Percentiles rank a stretch among this genome's conserved stretches.
phyloP scores from a whole-genome alignment of 2,329 filamentous ascomycete genomes.

The Fusarium multiceps region DNA sequence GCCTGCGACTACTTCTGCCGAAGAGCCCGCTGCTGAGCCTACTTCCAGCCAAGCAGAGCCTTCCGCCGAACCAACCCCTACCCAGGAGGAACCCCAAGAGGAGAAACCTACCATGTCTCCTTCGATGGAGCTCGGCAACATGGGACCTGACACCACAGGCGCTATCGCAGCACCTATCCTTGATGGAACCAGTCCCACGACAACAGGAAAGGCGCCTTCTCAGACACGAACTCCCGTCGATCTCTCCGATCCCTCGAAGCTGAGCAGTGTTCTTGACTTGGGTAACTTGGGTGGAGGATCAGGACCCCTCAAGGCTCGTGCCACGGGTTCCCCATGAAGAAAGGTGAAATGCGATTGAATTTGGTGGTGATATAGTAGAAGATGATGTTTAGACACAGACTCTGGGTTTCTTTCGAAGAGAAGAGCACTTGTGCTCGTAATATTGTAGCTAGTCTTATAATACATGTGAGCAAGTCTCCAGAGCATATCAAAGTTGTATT shows the following conservation, averaged over 20 bases:
- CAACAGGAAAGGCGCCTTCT: conserved; percentile 31
- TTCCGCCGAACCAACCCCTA: conserved; percentile 1
- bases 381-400: conserved; percentile 9
- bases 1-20: neutral
- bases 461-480: conserved; percentile 41
- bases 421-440: conserved; percentile 29
- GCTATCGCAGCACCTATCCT: conserved; percentile 21
- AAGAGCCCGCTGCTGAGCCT: neutral
- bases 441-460: conserved; percentile 37
- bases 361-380: neutral
- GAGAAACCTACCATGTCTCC: conserved; percentile 9
- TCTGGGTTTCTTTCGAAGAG: conserved; percentile 22
- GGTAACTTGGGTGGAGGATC: conserved; percentile 52
- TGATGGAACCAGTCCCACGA: conserved; percentile 22
- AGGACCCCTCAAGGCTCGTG: conserved; percentile 29
- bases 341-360: neutral
- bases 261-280: conserved; percentile 58
- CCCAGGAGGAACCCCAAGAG: conserved; percentile 9
- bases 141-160: conserved; percentile 30
- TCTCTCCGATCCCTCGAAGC: conserved; percentile 52
- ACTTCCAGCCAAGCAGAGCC: neutral
- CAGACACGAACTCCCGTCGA: conserved; percentile 47
- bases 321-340: conserved; percentile 26
- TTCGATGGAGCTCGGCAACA: conserved; percentile 42
- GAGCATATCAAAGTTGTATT: conserved; percentile 13